Evolutionary conservation across 2,329 filamentous ascomycete genomes (phyloP).

Genomic region (Aspergillus sp.): DNA sequence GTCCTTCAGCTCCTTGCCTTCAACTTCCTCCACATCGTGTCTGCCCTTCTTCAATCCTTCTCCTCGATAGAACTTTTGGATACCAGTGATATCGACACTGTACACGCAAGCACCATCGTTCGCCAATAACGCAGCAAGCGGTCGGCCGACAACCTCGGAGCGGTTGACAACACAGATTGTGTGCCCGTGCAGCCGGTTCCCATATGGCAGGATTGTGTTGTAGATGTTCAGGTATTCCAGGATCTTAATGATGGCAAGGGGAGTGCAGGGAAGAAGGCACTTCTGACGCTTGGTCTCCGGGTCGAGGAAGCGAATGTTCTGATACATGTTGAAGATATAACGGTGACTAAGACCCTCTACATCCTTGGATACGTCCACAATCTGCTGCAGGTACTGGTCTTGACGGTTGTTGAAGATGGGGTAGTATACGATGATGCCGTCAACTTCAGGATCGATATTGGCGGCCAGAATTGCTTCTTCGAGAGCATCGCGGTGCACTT

Average conservation of each 20-base stretch:
- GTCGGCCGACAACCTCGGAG: constrained; percentile 91
- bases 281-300: constrained; percentile 67
- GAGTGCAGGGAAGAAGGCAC: constrained; percentile 92
- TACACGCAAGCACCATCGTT: constrained; percentile 97
- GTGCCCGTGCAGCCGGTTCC: constrained; percentile 88
- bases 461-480: constrained; percentile 85
- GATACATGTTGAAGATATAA: constrained; percentile 99
- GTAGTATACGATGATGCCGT: constrained; percentile 97
- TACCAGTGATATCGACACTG: constrained; percentile 86
- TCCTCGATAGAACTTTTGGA: constrained; percentile 89
- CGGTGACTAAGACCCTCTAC: constrained; percentile 92
- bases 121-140: constrained; percentile 85
- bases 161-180: constrained; percentile 96
- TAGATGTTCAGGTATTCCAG: constrained; percentile 95
- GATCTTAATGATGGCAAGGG: constrained; percentile 94
- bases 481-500: constrained; percentile 80
- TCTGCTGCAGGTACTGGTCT: constrained; percentile 94
- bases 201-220: constrained; percentile 89
- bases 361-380: constrained; percentile 85
- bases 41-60: constrained; percentile 80
- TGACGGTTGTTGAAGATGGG: constrained; percentile 90
- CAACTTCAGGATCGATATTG: constrained; percentile 73
- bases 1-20: constrained; percentile 75
- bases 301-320: constrained; percentile 95
- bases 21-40: constrained; percentile 83